These are phyloP conservation scores for Gardenia jasminoides DNA, from an alignment of 257 asterid species.

Conservation along the genomic window DNA sequence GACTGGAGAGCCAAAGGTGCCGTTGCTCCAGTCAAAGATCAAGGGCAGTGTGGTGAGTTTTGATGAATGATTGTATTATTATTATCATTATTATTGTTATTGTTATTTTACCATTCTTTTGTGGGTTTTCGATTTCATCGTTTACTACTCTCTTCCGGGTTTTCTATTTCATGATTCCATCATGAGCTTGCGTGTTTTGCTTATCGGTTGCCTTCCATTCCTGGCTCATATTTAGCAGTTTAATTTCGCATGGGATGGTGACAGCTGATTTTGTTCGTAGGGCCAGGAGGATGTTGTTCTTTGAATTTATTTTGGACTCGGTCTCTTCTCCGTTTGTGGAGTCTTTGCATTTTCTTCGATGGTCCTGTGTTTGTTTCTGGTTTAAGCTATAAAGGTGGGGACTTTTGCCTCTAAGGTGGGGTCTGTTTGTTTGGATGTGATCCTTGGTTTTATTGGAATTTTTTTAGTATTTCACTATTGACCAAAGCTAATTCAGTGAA, in stretches of 20 bases:
- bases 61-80: not conserved
- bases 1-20: constrained; percentile 94
- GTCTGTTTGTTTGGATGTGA: not conserved
- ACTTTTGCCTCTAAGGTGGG: not conserved
- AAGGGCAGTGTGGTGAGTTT: constrained; percentile 82
- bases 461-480: not conserved
- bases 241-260: not conserved
- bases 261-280: constrained; percentile 8
- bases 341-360: not conserved
- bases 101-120: not conserved
- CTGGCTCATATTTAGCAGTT: too few species aligned
- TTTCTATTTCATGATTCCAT: not conserved
- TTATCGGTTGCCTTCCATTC: too few species aligned
- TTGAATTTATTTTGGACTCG: not conserved
- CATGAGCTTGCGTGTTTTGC: not conserved
- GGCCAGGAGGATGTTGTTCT: not conserved
- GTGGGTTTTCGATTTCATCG: not conserved
- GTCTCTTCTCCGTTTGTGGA: not conserved
- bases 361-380: not conserved
- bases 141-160: not conserved
- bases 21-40: constrained; percentile 79
- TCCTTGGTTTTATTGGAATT: not conserved
- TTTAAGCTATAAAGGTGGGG: constrained; percentile 1
- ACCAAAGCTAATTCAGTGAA: not conserved
- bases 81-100: too few species aligned